Evolutionary conservation across 176 grass and related monocot species (phyloP).

Genomic region (Secale cereale): DNA sequence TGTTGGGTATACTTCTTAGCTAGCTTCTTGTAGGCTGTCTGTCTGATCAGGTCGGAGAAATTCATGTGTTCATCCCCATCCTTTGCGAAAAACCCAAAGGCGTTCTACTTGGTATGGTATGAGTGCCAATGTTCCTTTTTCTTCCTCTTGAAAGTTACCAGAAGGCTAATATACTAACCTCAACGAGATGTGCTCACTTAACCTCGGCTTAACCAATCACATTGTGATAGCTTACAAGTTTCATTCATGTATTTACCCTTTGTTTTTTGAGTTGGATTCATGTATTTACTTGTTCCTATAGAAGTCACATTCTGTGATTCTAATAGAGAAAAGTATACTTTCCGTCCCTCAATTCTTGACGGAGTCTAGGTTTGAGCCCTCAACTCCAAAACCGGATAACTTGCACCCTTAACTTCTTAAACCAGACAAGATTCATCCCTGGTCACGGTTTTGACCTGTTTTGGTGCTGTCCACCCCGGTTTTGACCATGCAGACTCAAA

Average conservation of each 20-base stretch:
- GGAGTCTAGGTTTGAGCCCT: too few species aligned
- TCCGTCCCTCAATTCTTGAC: too few species aligned
- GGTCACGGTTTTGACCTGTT: too few species aligned
- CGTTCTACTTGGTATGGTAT: constrained; percentile 18
- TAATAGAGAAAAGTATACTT: too few species aligned
- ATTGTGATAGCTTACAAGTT: constrained; percentile 11
- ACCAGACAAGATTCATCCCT: too few species aligned
- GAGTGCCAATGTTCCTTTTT: constrained; percentile 20
- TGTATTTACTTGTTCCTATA: background rate
- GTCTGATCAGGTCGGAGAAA: constrained; percentile 1
- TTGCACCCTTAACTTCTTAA: too few species aligned
- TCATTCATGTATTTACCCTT: constrained; percentile 10
- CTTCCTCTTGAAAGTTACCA: background rate
- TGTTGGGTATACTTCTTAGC: constrained; percentile 17
- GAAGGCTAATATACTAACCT: constrained; percentile 20
- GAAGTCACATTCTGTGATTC: background rate
- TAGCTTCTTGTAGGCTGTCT: constrained; percentile 18
- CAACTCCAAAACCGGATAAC: too few species aligned
- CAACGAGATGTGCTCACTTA: constrained; percentile 17
- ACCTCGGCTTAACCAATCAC: constrained; percentile 28
- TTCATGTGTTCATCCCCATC: background rate
- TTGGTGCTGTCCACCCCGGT: too few species aligned
- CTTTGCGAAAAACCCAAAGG: constrained; percentile 2
- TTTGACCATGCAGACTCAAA: too few species aligned
- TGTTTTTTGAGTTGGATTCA: too few species aligned